These are phyloP conservation scores for Xylariaceae sp. DNA, from an alignment of 2,329 filamentous ascomycete genomes.

Conservation along the genomic window DNA sequence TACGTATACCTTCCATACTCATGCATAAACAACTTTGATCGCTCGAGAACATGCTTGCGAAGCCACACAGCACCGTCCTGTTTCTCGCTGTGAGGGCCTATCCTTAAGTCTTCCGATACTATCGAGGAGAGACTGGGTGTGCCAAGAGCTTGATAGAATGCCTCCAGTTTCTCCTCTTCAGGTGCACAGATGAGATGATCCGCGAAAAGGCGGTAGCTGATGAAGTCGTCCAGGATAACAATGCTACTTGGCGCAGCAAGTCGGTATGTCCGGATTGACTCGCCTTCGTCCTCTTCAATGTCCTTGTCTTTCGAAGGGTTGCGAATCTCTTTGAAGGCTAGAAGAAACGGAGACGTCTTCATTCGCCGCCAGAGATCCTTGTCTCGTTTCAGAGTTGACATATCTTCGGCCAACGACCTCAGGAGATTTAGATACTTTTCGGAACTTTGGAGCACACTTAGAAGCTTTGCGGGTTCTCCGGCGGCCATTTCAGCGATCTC, in stretches of 20 bases:
- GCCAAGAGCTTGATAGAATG: conserved; percentile 79
- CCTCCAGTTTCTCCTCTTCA: conserved; percentile 81
- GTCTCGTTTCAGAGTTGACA: conserved; percentile 67
- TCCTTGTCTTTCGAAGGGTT: conserved; percentile 41
- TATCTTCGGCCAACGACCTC: conserved; percentile 72
- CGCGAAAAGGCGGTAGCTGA: conserved; percentile 85
- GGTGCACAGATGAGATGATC: conserved; percentile 79
- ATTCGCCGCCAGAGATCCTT: conserved; percentile 74
- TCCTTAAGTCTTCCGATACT: conserved; percentile 71
- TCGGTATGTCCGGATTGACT: conserved; percentile 71
- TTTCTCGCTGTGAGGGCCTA: conserved; percentile 63
- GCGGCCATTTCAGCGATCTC: conserved; percentile 85
- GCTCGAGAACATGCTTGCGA: conserved; percentile 78
- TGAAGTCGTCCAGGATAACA: conserved; percentile 81
- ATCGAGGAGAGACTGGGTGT: conserved; percentile 70
- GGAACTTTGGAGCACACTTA: conserved; percentile 71
- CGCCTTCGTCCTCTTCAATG: conserved; percentile 53
- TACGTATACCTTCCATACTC: conserved; percentile 65
- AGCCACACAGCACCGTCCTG: conserved; percentile 66
- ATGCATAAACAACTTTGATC: conserved; percentile 84
- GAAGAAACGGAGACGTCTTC: conserved; percentile 69
- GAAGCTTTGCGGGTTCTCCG: conserved; percentile 74
- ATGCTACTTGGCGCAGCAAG: conserved; percentile 69
- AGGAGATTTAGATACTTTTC: conserved; percentile 86
- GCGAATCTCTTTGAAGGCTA: conserved; percentile 75